phyloP scores from a whole-genome alignment of 805 yeast species.

The Saturnispora saitoi region DNA sequence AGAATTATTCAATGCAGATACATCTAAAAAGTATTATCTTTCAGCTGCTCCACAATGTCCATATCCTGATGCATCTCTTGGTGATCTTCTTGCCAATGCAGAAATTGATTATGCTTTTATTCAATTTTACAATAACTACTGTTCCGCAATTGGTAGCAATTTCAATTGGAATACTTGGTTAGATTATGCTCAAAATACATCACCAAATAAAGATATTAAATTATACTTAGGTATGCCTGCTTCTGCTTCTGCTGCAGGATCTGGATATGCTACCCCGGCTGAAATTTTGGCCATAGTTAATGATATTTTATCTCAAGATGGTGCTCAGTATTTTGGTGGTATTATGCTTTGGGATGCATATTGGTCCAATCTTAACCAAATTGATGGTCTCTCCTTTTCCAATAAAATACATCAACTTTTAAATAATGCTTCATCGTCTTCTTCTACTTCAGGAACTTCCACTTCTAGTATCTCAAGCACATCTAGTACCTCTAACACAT shows the following conservation, averaged over 20 bases:
- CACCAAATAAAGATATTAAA: slow-evolving; percentile 64
- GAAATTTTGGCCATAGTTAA: slow-evolving; percentile 28
- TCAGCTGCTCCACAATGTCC: slow-evolving; percentile 93
- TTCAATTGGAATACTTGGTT: slow-evolving; percentile 72
- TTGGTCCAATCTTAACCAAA: slow-evolving; percentile 12
- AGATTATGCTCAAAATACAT: slow-evolving; percentile 43
- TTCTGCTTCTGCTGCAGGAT: slow-evolving; percentile 40
- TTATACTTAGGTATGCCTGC: slow-evolving; percentile 70
- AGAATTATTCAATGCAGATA: slow-evolving; percentile 28
- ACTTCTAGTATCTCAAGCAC: slow-evolving; percentile 12
- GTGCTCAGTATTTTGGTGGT: slow-evolving; percentile 48
- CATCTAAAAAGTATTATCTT: slow-evolving; percentile 54
- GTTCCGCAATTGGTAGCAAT: slow-evolving; percentile 37
- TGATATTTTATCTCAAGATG: slow-evolving; percentile 21
- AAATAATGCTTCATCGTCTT: slow-evolving; percentile 11
- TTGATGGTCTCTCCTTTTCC: slow-evolving; percentile 13
- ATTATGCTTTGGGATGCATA: slow-evolving; percentile 81
- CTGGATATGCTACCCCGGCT: slow-evolving; percentile 46
- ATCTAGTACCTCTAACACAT: slow-evolving; percentile 7
- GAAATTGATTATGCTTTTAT: slow-evolving; percentile 73
- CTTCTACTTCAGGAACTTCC: slow-evolving; percentile 1
- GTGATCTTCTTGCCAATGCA: slow-evolving; percentile 38
- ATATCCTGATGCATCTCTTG: slow-evolving; percentile 62
- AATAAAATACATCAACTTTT: slow-evolving; percentile 11
- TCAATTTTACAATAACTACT: slow-evolving; percentile 85